These are phyloP conservation scores for Cenchrus americanus DNA, from an alignment of 176 grass and related monocot species.

Conservation along the genomic window DNA sequence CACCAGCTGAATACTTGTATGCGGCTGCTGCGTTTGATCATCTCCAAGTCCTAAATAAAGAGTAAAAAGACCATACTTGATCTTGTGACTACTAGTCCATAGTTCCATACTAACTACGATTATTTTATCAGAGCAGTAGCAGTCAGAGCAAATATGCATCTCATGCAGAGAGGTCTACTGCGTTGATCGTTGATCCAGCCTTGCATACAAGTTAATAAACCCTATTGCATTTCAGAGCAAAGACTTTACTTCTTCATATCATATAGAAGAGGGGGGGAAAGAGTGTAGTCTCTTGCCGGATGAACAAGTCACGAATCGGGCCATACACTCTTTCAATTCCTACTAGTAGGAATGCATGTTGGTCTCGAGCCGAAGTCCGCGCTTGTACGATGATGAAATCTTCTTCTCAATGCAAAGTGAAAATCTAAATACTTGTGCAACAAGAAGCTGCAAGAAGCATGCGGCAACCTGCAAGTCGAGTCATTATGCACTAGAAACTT, in stretches of 20 bases:
- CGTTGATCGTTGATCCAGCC: not conserved
- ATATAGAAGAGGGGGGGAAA: too few species aligned
- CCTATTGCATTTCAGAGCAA: not conserved
- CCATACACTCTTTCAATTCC: not conserved
- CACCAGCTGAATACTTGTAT: not conserved
- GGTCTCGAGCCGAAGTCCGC: not conserved
- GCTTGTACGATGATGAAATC: not conserved
- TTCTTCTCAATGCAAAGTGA: not conserved
- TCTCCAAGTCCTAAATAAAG: not conserved
- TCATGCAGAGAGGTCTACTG: not conserved
- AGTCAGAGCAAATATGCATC: not conserved
- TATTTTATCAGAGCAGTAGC: not conserved
- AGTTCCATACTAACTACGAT: not conserved
- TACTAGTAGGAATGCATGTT: not conserved
- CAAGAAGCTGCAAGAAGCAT: not conserved
- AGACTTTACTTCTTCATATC: not conserved
- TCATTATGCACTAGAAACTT: not conserved
- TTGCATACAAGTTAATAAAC: not conserved
- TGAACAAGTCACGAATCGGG: not conserved
- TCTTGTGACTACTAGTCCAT: not conserved
- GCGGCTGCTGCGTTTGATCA: not conserved
- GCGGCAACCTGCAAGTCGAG: not conserved
- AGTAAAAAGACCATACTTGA: not conserved
- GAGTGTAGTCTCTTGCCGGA: not conserved
- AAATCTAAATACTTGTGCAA: not conserved